Evolutionary conservation across 768 basidiomycete species (phyloP).

Genomic region (Pholiota molesta): DNA sequence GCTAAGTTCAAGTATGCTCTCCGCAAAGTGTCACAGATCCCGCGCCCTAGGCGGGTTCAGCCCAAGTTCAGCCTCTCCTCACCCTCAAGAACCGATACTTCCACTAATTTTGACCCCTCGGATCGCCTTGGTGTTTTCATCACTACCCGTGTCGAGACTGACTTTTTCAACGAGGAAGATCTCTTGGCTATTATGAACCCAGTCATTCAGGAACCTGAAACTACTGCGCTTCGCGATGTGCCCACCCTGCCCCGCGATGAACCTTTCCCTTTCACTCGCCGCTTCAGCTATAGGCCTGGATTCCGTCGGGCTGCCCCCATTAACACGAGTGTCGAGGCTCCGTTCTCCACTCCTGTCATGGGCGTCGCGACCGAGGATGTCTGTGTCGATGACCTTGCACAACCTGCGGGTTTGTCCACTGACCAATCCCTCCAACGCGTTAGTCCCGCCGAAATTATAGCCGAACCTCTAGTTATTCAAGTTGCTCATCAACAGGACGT

Average conservation of each 20-base stretch:
- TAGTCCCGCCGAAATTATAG: neutral
- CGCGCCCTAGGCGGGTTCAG: neutral
- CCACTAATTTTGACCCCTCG: neutral
- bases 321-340: neutral
- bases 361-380: neutral
- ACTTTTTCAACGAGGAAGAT: neutral
- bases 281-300: neutral
- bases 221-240: neutral
- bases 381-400: neutral
- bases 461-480: neutral
- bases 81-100: neutral
- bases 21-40: neutral
- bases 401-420: neutral
- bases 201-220: neutral
- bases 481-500: no score
- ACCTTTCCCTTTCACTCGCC: neutral
- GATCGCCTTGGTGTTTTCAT: neutral
- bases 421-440: neutral
- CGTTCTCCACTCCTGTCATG: neutral
- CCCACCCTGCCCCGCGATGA: neutral
- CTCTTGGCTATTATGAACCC: neutral
- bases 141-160: neutral
- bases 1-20: neutral
- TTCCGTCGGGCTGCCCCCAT: neutral
- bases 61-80: neutral